These are phyloP conservation scores for Hondaea fermentalgiana DNA, from an alignment of 108 stramenopile genomes.

Conservation along the genomic window DNA sequence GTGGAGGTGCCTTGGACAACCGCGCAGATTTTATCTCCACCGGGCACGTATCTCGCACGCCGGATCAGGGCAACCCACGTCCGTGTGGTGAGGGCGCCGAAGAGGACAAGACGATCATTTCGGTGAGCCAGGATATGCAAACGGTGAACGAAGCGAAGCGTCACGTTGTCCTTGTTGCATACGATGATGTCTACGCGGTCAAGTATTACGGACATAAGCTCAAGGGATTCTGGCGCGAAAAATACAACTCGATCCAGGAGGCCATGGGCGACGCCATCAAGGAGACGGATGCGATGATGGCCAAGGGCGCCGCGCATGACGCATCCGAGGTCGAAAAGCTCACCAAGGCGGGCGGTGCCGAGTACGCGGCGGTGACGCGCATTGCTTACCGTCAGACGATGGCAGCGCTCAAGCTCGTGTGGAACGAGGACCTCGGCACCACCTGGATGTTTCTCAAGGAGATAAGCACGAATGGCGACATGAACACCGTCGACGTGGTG, in stretches of 20 bases:
- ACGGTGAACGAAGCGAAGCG: not conserved
- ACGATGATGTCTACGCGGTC: not conserved
- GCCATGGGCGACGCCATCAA: not conserved
- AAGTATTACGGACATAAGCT: not conserved
- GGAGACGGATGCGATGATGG: not conserved
- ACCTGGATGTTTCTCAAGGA: conserved; percentile 21
- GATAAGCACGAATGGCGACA: conserved; percentile 13
- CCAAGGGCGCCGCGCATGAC: not conserved
- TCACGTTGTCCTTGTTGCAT: not conserved
- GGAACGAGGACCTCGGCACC: not conserved
- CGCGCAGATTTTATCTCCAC: not conserved
- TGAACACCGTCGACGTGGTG: conserved; percentile 17
- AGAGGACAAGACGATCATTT: not conserved
- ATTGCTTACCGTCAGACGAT: not conserved
- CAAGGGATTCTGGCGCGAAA: not conserved
- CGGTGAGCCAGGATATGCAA: not conserved
- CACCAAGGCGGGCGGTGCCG: not conserved
- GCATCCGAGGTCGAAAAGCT: not conserved
- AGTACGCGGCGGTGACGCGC: not conserved
- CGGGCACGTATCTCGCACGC: not conserved
- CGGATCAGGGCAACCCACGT: not conserved
- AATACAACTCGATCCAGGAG: not conserved
- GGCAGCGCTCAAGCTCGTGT: not conserved
- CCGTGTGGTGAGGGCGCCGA: not conserved
- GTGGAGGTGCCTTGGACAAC: not conserved